phyloP scores from a whole-genome alignment of 352 stramenopile species.

The Phytopythium cucurbitacearum region DNA sequence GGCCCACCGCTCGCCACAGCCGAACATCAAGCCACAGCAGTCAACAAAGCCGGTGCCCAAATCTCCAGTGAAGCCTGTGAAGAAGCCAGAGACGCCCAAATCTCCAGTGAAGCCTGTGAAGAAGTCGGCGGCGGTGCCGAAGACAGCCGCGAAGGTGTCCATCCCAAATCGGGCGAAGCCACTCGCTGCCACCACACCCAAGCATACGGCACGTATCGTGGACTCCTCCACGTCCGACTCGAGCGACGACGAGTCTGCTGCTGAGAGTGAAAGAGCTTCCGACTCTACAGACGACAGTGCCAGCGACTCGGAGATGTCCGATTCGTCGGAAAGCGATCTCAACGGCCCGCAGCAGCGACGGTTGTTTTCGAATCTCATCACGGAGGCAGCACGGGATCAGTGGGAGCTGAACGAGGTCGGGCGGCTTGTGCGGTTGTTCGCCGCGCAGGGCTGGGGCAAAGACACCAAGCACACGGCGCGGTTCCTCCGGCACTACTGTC shows the following conservation, averaged over 20 bases:
- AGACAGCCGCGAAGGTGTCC: neutral
- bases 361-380: constrained; percentile 75
- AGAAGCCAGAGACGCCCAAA: neutral
- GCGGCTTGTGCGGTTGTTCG: constrained; percentile 76
- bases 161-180: neutral
- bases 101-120: neutral
- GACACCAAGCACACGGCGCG: constrained; percentile 49
- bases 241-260: constrained; percentile 8
- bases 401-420: constrained; percentile 82
- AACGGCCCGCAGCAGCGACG: constrained; percentile 8
- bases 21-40: neutral
- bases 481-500: constrained; percentile 58
- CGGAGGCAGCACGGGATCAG: constrained; percentile 61
- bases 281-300: constrained; percentile 8
- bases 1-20: neutral
- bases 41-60: neutral
- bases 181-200: too few relatives aligned
- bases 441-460: constrained; percentile 41
- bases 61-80: neutral
- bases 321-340: neutral
- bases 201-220: too few relatives aligned
- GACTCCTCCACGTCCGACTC: neutral
- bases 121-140: neutral
- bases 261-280: constrained; percentile 18
- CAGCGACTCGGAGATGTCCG: constrained; percentile 10